These are phyloP conservation scores for Mycosphaerella sp. DNA, from an alignment of 2,329 filamentous ascomycete genomes.

Conservation along the genomic window DNA sequence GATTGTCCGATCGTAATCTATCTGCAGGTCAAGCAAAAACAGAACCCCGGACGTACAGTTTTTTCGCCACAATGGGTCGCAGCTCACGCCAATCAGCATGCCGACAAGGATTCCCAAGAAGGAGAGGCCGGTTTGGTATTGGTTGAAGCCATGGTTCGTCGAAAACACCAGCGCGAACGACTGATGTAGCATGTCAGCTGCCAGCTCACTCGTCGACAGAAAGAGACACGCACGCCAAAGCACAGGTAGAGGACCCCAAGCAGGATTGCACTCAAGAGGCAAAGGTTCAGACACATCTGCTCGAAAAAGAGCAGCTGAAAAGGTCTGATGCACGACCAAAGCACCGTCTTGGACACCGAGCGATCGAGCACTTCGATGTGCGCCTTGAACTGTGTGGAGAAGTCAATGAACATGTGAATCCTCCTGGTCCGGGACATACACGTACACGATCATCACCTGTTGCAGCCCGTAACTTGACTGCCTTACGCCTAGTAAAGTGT, in stretches of 20 bases:
- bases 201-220: neutral
- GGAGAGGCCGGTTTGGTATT: slow-evolving; percentile 72
- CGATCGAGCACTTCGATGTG: slow-evolving; percentile 67
- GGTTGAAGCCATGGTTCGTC: slow-evolving; percentile 65
- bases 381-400: slow-evolving; percentile 52
- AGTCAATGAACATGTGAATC: neutral
- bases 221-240: slow-evolving; percentile 52
- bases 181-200: slow-evolving; percentile 9
- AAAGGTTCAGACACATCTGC: slow-evolving; percentile 79
- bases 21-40: slow-evolving; percentile 13
- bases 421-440: neutral
- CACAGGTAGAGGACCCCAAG: slow-evolving; percentile 85
- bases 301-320: slow-evolving; percentile 67
- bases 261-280: slow-evolving; percentile 76
- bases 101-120: slow-evolving; percentile 66
- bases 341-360: slow-evolving; percentile 54
- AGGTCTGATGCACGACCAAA: slow-evolving; percentile 55
- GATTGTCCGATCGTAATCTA: no score
- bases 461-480: slow-evolving; percentile 60
- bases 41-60: slow-evolving; percentile 38
- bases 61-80: slow-evolving; percentile 60
- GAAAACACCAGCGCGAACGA: slow-evolving; percentile 73
- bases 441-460: slow-evolving; percentile 55
- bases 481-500: slow-evolving; percentile 47
- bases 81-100: slow-evolving; percentile 58